These are phyloP conservation scores for Ogataea saltuana DNA, from an alignment of 805 yeast species.

Conservation along the genomic window DNA sequence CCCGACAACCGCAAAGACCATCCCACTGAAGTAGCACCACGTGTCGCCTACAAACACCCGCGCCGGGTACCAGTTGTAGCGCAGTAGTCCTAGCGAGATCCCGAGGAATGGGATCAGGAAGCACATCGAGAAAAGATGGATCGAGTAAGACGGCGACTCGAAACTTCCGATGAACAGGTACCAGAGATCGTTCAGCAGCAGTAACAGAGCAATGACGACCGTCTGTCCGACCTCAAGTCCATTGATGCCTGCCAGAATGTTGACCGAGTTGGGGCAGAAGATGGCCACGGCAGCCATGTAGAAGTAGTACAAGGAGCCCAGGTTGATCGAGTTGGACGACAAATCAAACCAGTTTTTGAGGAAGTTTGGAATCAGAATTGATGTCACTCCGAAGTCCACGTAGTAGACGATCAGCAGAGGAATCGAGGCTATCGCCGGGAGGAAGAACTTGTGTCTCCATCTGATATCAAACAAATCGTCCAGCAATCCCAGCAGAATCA, in stretches of 20 bases:
- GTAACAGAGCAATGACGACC: constrained; percentile 67
- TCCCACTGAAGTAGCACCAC: constrained; percentile 96
- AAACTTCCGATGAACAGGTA: constrained; percentile 45
- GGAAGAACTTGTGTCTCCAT: constrained; percentile 95
- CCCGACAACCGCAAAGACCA: constrained; percentile 97
- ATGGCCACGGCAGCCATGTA: constrained; percentile 93
- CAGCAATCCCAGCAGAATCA: constrained; percentile 81
- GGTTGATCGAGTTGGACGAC: constrained; percentile 54
- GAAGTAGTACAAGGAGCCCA: constrained; percentile 76
- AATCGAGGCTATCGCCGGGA: constrained; percentile 92
- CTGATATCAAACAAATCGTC: constrained; percentile 95
- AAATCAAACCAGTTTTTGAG: constrained; percentile 44
- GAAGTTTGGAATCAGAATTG: constrained; percentile 77
- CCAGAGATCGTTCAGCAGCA: constrained; percentile 74
- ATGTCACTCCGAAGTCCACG: constrained; percentile 91
- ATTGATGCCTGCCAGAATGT: constrained; percentile 93
- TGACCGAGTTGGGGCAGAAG: constrained; percentile 94
- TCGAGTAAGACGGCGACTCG: constrained; percentile 63
- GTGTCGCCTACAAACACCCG: constrained; percentile 96
- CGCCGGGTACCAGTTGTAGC: constrained; percentile 89
- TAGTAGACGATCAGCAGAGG: constrained; percentile 90
- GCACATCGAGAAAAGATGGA: constrained; percentile 80
- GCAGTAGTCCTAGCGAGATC: constrained; percentile 72
- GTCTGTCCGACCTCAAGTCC: constrained; percentile 97
- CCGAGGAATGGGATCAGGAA: constrained; percentile 86